Conservation (phyloP, 2,329 filamentous ascomycete species). For the Alternaria incomplexa region DNA sequence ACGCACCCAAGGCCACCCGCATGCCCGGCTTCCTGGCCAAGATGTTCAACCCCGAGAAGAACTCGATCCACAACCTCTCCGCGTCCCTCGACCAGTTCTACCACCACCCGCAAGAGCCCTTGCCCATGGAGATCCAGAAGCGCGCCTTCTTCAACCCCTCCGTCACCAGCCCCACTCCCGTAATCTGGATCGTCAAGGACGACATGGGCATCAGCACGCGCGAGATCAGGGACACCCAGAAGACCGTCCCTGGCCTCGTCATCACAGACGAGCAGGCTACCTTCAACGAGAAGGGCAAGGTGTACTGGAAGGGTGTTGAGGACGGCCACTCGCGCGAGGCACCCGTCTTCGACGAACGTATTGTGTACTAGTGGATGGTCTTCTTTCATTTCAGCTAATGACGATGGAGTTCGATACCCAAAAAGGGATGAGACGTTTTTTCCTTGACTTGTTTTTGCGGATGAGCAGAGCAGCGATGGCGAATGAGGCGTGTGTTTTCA, state of each 20-base stretch:
- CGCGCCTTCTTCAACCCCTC: constrained; percentile 55
- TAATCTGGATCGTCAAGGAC: constrained; percentile 55
- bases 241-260: constrained; percentile 45
- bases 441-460: not conserved
- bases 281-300: constrained; percentile 54
- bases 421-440: not conserved
- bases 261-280: constrained; percentile 54
- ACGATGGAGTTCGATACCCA: constrained; percentile 1
- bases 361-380: constrained; percentile 37
- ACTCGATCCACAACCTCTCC: constrained; percentile 37
- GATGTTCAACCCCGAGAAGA: constrained; percentile 44
- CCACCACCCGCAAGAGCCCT: constrained; percentile 38
- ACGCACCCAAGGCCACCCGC: constrained; percentile 31
- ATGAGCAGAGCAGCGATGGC: not conserved
- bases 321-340: constrained; percentile 50
- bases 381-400: not conserved
- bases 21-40: constrained; percentile 42
- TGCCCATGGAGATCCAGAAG: constrained; percentile 44
- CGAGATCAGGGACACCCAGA: constrained; percentile 51
- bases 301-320: constrained; percentile 51
- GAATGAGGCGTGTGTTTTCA: not conserved
- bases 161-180: constrained; percentile 51
- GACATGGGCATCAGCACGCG: constrained; percentile 51
- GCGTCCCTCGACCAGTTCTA: constrained; percentile 42
- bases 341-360: constrained; percentile 50